Percentiles rank a stretch among this genome's conserved stretches.
Evolutionary conservation across 257 asterid species (phyloP).

Genomic region (Solanum sitiens): DNA sequence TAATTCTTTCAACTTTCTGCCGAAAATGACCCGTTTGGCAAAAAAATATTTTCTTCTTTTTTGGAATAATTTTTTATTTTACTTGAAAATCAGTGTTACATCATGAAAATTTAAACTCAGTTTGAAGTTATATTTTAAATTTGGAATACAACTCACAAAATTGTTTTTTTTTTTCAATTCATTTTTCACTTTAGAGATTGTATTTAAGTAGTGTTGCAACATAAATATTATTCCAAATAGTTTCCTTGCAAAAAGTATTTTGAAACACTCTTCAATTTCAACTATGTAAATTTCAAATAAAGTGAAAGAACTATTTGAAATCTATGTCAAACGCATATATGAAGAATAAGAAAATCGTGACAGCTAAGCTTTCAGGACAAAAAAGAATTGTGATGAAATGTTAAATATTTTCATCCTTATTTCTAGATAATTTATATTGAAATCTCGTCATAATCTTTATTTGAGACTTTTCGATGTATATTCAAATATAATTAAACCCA

Average conservation of each 20-base stretch:
- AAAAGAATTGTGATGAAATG: neutral
- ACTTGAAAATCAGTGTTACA: neutral
- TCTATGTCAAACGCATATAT: neutral
- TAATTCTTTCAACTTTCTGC: slow-evolving; percentile 13
- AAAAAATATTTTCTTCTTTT: neutral
- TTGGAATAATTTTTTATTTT: neutral
- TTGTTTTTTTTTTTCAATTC: neutral
- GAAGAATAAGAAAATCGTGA: accelerated
- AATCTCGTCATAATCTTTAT: neutral
- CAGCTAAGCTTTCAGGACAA: accelerated
- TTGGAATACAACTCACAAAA: too few species aligned
- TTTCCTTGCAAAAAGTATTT: neutral
- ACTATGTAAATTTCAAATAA: neutral
- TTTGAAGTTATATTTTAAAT: neutral
- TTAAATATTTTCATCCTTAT: too few species aligned
- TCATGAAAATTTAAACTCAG: neutral
- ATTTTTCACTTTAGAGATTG: neutral
- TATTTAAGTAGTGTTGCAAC: neutral
- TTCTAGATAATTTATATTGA: neutral
- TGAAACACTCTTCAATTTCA: neutral
- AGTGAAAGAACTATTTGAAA: neutral
- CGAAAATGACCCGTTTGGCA: neutral
- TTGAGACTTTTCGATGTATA: accelerated
- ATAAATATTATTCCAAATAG: neutral
- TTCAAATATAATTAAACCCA: too few species aligned